Conservation (phyloP, 257 asterid genomes). For the Salvia splendens region DNA sequence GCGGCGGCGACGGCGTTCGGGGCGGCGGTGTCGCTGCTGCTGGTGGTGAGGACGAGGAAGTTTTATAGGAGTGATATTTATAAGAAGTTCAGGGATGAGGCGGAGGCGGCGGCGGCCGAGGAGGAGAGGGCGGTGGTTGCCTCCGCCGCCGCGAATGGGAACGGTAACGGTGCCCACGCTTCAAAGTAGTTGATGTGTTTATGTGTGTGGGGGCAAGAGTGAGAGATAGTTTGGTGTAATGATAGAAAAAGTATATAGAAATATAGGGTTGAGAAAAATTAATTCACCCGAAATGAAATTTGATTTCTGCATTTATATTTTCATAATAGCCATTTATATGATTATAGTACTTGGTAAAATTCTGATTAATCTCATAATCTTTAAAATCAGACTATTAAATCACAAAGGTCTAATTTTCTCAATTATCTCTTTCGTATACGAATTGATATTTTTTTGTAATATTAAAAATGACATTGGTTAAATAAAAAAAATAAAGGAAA, state of each 20-base stretch:
- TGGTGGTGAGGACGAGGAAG: conserved; percentile 66
- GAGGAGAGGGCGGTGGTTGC: conserved; percentile 39
- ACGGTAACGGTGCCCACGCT: conserved; percentile 21
- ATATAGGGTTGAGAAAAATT: conserved; percentile 17
- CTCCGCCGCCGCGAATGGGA: conserved; percentile 22
- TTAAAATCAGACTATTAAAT: no score
- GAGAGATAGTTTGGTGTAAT: conserved; percentile 1
- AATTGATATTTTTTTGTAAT: no score
- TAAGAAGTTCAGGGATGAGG: conserved; percentile 52
- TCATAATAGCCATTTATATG: neutral
- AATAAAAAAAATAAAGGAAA: no score
- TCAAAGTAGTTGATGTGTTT: conserved; percentile 8
- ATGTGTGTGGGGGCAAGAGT: neutral
- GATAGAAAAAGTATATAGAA: conserved; percentile 13
- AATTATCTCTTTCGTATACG: no score
- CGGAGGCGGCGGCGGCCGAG: conserved; percentile 36
- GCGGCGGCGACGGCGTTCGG: conserved; percentile 66
- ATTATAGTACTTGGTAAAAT: no score
- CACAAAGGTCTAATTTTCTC: no score
- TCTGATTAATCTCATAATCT: no score
- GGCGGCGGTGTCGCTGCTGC: conserved; percentile 50
- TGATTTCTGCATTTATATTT: neutral
- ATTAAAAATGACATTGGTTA: no score
- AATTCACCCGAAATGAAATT: conserved; percentile 10
- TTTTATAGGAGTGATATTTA: conserved; percentile 79